Percentiles rank a stretch among this genome's conserved stretches.
Conservation (phyloP, 768 basidiomycete genomes). For the Hericium erinaceus region DNA sequence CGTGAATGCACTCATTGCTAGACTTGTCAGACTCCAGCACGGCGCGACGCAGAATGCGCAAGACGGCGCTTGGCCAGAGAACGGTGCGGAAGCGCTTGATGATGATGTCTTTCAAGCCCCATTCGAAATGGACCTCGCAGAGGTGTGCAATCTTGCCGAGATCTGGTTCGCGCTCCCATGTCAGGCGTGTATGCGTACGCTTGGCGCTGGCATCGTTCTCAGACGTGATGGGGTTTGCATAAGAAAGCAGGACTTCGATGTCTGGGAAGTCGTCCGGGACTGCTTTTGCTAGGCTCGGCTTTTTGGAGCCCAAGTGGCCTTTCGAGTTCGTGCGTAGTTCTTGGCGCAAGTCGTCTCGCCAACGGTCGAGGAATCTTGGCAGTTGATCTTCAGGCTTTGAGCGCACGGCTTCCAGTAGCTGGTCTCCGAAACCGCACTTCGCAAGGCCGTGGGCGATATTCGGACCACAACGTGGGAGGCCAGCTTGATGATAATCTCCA, state of each 20-base stretch:
- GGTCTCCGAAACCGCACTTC: slow-evolving; percentile 71
- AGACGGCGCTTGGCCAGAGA: slow-evolving; percentile 68
- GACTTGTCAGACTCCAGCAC: slow-evolving; percentile 29
- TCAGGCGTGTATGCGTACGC: slow-evolving; percentile 23
- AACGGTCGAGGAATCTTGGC: slow-evolving; percentile 42
- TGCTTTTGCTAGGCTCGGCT: slow-evolving; percentile 50
- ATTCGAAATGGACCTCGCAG: slow-evolving; percentile 87
- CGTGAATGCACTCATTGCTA: neutral
- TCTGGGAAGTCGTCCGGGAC: slow-evolving; percentile 64
- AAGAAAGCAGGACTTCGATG: slow-evolving; percentile 65
- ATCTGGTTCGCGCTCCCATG: slow-evolving; percentile 52
- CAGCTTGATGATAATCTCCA: slow-evolving; percentile 79
- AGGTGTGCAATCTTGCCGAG: slow-evolving; percentile 61
- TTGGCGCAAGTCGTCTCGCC: slow-evolving; percentile 52
- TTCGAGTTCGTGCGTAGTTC: slow-evolving; percentile 65
- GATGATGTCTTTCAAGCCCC: slow-evolving; percentile 79
- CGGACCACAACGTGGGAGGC: slow-evolving; percentile 57
- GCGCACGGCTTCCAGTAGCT: slow-evolving; percentile 50
- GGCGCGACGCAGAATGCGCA: slow-evolving; percentile 61
- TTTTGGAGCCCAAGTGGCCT: slow-evolving; percentile 55
- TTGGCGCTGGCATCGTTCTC: slow-evolving; percentile 39
- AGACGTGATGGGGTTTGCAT: slow-evolving; percentile 69
- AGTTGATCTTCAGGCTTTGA: slow-evolving; percentile 34
- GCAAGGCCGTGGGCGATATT: slow-evolving; percentile 72
- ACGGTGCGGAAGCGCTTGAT: slow-evolving; percentile 78